A percentile compares a stretch with the other conserved stretches of the same genome.
Evolutionary conservation across 1,284 basidiomycete genomes (phyloP).

Genomic region (Sporisorium reilianum): DNA sequence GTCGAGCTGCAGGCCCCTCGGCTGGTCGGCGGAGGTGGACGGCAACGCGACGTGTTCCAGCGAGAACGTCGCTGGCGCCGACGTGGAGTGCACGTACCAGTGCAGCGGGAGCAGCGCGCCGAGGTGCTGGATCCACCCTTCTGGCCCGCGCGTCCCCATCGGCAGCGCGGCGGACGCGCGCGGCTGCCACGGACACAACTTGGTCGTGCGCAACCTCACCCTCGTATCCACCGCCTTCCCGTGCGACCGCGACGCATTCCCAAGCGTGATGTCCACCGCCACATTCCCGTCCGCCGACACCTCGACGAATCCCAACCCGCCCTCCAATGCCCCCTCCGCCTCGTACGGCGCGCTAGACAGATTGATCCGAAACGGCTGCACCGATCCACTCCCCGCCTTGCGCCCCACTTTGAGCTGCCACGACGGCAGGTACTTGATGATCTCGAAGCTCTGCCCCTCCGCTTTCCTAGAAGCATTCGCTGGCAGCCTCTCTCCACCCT

Average conservation of each 20-base stretch:
- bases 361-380: conserved; percentile 39
- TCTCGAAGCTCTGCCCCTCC: conserved; percentile 29
- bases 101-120: conserved; percentile 31
- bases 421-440: conserved; percentile 27
- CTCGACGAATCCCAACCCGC: conserved; percentile 20
- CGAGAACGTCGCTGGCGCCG: conserved; percentile 24
- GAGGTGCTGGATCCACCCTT: conserved; percentile 41
- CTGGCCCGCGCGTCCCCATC: conserved; percentile 29
- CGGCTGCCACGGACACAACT: conserved; percentile 20
- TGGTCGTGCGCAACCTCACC: conserved; percentile 21
- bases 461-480: neutral
- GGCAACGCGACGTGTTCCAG: conserved; percentile 25
- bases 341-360: conserved; percentile 8
- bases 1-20: neutral
- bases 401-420: conserved; percentile 34
- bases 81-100: conserved; percentile 45
- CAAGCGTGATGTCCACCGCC: conserved; percentile 22
- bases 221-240: conserved; percentile 8
- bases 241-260: neutral
- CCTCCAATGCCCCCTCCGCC: neutral
- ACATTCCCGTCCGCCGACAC: conserved; percentile 30
- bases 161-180: neutral
- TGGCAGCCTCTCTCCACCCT: neutral
- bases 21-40: neutral
- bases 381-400: neutral